Evolutionary conservation across 2,329 filamentous ascomycete genomes (phyloP).

Genomic region (Dryadomyces sulphureus): DNA sequence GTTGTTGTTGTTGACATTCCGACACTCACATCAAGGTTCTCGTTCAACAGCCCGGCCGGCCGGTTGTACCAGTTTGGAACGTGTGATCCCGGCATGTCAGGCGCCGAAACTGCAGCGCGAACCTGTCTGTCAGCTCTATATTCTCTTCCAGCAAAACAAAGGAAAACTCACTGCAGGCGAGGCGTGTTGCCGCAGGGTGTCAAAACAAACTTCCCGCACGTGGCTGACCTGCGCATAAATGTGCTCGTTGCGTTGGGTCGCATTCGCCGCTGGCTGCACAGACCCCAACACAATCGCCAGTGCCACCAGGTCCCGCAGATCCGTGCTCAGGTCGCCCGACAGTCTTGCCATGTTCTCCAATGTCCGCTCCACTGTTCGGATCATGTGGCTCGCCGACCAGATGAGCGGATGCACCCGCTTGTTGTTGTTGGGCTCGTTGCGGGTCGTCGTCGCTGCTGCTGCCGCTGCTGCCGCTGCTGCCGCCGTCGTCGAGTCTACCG

Average conservation of each 20-base stretch:
- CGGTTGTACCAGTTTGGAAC: conserved; percentile 4
- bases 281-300: conserved; percentile 12
- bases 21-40: background rate
- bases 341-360: conserved; percentile 11
- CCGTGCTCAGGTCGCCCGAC: conserved; percentile 11
- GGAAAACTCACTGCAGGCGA: conserved; percentile 5
- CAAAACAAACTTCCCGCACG: conserved; percentile 10
- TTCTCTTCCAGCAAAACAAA: background rate
- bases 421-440: background rate
- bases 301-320: conserved; percentile 12
- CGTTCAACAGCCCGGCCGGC: conserved; percentile 1
- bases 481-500: background rate
- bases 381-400: conserved; percentile 12
- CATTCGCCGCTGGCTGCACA: conserved; percentile 10
- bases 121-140: conserved; percentile 2
- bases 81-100: background rate
- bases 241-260: conserved; percentile 8
- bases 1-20: background rate
- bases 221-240: conserved; percentile 10
- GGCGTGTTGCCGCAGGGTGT: conserved; percentile 6
- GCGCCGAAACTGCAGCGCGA: background rate
- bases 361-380: conserved; percentile 12
- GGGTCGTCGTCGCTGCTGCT: background rate
- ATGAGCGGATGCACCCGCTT: conserved; percentile 4
- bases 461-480: background rate